Percentiles rank a stretch among this genome's conserved stretches.
These are phyloP conservation scores for Otatea glauca DNA, from an alignment of 176 grass and related monocot genomes.

Conservation along the genomic window DNA sequence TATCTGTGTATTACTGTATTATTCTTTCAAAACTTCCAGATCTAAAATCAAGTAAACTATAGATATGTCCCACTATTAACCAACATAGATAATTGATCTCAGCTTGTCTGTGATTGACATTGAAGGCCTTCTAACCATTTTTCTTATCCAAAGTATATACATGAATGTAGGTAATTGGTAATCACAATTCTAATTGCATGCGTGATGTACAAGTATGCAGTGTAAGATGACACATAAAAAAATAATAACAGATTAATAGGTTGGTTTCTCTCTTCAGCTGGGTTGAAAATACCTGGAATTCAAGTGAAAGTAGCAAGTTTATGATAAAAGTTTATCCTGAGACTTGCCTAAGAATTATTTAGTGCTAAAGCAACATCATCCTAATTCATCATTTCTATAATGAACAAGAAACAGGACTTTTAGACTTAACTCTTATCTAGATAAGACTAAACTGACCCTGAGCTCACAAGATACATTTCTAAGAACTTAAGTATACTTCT, in stretches of 20 bases:
- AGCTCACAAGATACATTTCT: slow-evolving; percentile 5
- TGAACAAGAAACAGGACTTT: slow-evolving; percentile 1
- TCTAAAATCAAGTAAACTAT: slow-evolving; percentile 8
- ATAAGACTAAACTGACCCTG: background rate
- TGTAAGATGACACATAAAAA: slow-evolving; percentile 4
- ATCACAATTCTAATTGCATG: background rate
- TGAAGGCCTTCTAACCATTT: slow-evolving; percentile 3
- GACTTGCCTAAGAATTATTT: background rate
- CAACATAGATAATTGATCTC: background rate
- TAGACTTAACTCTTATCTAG: background rate
- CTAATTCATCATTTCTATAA: background rate
- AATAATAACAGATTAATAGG: background rate
- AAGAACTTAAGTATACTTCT: background rate
- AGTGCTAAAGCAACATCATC: background rate
- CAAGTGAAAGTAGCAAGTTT: background rate
- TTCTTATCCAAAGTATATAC: background rate
- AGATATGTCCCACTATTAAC: background rate
- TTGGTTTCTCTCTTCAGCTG: slow-evolving; percentile 11
- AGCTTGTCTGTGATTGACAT: background rate
- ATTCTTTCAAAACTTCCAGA: background rate
- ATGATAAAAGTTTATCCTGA: background rate
- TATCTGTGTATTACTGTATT: background rate
- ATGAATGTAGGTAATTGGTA: background rate
- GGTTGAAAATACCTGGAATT: background rate
- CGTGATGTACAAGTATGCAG: background rate